Evolutionary conservation across 257 asterid genomes (phyloP).

Genomic region (Solanum corneliomulleri): DNA sequence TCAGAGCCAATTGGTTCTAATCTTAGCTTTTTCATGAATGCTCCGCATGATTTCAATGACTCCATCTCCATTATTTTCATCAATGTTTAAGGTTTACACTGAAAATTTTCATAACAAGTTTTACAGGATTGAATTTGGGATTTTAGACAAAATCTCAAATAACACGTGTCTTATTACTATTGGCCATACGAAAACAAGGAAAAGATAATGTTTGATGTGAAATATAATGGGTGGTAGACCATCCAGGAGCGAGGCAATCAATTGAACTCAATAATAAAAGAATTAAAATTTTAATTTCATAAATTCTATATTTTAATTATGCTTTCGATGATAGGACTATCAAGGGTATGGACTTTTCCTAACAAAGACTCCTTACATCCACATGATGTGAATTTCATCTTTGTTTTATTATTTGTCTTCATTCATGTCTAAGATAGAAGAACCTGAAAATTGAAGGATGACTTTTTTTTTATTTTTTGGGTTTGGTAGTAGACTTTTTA

Average conservation of each 20-base stretch:
- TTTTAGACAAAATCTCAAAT: background rate
- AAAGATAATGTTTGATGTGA: background rate
- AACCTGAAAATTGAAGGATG: background rate
- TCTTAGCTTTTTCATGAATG: constrained; percentile 59
- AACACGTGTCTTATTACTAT: background rate
- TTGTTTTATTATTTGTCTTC: too few species aligned
- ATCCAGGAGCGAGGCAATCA: too few species aligned
- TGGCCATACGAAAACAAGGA: background rate
- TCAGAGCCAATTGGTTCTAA: constrained; percentile 31
- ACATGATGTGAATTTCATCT: background rate
- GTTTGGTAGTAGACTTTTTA: too few species aligned
- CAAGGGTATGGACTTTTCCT: background rate
- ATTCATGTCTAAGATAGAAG: background rate
- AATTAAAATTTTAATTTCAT: too few species aligned
- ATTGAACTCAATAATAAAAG: too few species aligned
- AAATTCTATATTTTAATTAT: too few species aligned
- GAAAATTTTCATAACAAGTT: background rate
- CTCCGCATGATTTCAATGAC: constrained; percentile 39
- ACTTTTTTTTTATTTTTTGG: too few species aligned
- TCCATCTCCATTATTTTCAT: constrained; percentile 17
- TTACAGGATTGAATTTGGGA: too few species aligned
- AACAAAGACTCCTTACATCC: background rate
- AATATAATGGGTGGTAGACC: background rate
- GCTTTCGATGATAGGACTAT: background rate
- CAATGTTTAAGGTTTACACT: background rate